Conservation (phyloP, 345 rosid species). For the Eucalyptus globulus region DNA sequence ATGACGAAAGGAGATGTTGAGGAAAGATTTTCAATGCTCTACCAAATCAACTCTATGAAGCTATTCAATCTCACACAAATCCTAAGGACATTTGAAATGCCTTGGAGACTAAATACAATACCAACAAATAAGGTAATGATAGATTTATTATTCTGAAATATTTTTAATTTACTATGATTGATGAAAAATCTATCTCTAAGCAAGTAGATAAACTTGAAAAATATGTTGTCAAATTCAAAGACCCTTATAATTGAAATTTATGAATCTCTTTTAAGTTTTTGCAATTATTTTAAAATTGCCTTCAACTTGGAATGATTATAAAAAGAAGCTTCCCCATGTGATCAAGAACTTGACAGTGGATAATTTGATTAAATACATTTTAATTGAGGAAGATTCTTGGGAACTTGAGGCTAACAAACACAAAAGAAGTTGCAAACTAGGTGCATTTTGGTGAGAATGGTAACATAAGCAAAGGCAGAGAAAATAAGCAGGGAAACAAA, state of each 20-base stretch:
- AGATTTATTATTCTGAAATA: not conserved
- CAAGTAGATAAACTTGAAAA: too few relatives aligned
- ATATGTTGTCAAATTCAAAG: too few relatives aligned
- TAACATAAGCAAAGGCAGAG: not conserved
- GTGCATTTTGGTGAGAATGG: not conserved
- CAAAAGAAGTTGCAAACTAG: not conserved
- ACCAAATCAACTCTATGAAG: not conserved
- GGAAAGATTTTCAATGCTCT: not conserved
- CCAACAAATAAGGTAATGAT: not conserved
- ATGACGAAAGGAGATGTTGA: not conserved
- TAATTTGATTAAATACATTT: not conserved
- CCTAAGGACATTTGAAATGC: not conserved
- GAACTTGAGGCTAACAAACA: not conserved
- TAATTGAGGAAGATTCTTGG: not conserved
- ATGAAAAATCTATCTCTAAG: too few relatives aligned
- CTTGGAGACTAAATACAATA: not conserved
- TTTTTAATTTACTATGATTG: too few relatives aligned
- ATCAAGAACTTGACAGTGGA: not conserved
- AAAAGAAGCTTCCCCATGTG: not conserved
- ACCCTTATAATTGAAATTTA: too few relatives aligned
- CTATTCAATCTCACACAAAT: not conserved
- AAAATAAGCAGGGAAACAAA: too few relatives aligned
- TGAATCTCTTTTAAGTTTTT: too few relatives aligned
- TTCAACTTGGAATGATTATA: too few relatives aligned
- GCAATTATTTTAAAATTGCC: too few relatives aligned